These are phyloP conservation scores for Cladophialophora yegresii DNA, from an alignment of 2,329 filamentous ascomycete species.

Conservation along the genomic window DNA sequence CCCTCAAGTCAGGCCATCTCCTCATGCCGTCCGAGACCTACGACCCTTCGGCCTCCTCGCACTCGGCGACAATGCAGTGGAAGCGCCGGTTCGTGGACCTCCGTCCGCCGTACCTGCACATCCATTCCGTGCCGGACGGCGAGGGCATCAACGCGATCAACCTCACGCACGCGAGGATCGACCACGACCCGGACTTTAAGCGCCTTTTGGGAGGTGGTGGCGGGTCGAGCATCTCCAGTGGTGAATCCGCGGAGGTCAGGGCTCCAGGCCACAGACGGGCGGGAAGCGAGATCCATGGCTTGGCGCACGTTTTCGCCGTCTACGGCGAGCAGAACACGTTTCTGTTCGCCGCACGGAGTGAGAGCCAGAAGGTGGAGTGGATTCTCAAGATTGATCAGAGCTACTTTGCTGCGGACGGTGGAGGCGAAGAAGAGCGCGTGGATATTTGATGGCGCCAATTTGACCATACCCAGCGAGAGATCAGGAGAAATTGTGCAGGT, in stretches of 20 bases:
- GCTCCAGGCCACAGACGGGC: conserved; percentile 36
- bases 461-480: background rate
- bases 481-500: background rate
- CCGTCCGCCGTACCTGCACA: conserved; percentile 84
- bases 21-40: conserved; percentile 76
- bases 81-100: conserved; percentile 91
- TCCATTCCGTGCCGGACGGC: conserved; percentile 80
- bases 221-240: conserved; percentile 16
- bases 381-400: conserved; percentile 92
- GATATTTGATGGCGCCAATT: background rate
- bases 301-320: conserved; percentile 81
- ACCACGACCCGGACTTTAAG: conserved; percentile 85
- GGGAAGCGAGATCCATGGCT: conserved; percentile 46
- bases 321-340: conserved; percentile 95
- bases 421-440: conserved; percentile 20
- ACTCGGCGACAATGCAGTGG: conserved; percentile 71
- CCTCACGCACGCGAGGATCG: conserved; percentile 83
- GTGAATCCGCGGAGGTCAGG: conserved; percentile 31
- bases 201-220: conserved; percentile 66
- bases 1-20: conserved; percentile 85
- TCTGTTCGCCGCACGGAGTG: conserved; percentile 85
- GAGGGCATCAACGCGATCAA: conserved; percentile 91
- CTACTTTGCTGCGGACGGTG: conserved; percentile 50
- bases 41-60: conserved; percentile 22
- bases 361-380: conserved; percentile 95